Evolutionary conservation across 2,329 filamentous ascomycete genomes (phyloP), one percentile per base, ranked within the genome.

Genomic region (Xylaria sp.): DNA sequence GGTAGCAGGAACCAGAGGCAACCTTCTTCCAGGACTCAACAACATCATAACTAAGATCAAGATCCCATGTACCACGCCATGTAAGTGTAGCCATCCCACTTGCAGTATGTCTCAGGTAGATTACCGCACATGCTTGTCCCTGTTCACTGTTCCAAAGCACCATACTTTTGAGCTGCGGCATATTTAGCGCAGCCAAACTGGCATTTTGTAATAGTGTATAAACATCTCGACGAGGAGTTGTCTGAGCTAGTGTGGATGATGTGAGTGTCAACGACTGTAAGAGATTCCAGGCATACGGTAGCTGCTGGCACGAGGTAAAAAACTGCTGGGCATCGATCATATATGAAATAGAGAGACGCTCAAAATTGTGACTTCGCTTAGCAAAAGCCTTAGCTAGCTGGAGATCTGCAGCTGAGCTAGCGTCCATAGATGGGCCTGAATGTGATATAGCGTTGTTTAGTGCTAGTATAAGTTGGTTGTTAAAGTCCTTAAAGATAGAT

Each of bases 251-350:
- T 73, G 65, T 50, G 71, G 65, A 25, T 32, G 78, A 79, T 69
- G 78, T 79, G 12, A 80, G 74, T 25, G 76, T 72, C 60, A 79
- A 69, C 48, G 75, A 77, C 58, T 72, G 72, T 62, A 79, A 59
- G 50, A 70, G 68, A 9, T 57, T 53, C 78, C 78, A 79, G 32
- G 51, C 73, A n/a, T n/a, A n/a, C 71, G 71, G 76, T 5, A 67
- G 55, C 48, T 25, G 63, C 35, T 66, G 60, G 65, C 73, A 76
- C 9, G 44, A 18, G 27, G 29, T n/a, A 53, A 80, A 78, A 66
- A 79, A 70, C 29, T 79, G 68, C 59, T 67, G 60, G 21, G 78
- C 77, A 65, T 77, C 61, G 21, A 75, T 50, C 68, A 77, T 71
- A 59, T 69, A 79, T 9, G 78, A 68, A 55, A 78, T 62, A 62